phyloP scores from a whole-genome alignment of 2,329 filamentous ascomycete species.

The Xylaria multiplex region DNA sequence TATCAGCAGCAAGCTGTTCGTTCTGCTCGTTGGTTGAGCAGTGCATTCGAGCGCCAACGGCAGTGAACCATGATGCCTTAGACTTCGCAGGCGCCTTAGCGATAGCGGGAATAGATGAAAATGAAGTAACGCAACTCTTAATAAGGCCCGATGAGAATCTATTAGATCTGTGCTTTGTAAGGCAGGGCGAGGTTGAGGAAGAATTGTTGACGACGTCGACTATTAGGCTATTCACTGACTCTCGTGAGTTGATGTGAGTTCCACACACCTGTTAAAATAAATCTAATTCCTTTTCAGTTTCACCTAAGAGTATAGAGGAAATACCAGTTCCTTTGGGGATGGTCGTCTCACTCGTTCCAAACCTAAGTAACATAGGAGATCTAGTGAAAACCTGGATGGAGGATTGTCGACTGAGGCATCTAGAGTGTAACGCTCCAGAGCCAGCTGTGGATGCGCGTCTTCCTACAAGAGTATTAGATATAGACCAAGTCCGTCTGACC shows the following conservation, averaged over 20 bases:
- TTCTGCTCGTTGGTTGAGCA: constrained; percentile 19
- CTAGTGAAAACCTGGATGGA: constrained; percentile 10
- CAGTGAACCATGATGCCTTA: neutral
- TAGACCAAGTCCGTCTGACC: neutral
- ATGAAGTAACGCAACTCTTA: constrained; percentile 4
- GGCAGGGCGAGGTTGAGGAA: constrained; percentile 6
- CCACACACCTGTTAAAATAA: neutral
- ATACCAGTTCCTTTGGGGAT: constrained; percentile 1
- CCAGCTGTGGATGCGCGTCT: neutral
- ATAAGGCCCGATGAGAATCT: constrained; percentile 7
- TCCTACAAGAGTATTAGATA: constrained; percentile 16
- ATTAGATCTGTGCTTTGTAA: constrained; percentile 6
- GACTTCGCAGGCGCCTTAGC: constrained; percentile 8
- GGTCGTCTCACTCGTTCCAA: constrained; percentile 2
- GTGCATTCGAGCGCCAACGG: constrained; percentile 17
- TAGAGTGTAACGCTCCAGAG: constrained; percentile 2
- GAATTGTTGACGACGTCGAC: constrained; percentile 18
- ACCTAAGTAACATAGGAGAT: constrained; percentile 6
- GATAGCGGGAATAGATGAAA: constrained; percentile 11
- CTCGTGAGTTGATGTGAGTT: constrained; percentile 1
- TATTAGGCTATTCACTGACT: constrained; percentile 12
- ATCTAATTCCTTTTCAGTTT: neutral
- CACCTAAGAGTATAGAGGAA: neutral
- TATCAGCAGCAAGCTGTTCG: neutral
- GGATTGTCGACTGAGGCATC: constrained; percentile 11